Base-by-base conservation (phyloP, 768 basidiomycete genomes). In the Mycena rosella region DNA sequence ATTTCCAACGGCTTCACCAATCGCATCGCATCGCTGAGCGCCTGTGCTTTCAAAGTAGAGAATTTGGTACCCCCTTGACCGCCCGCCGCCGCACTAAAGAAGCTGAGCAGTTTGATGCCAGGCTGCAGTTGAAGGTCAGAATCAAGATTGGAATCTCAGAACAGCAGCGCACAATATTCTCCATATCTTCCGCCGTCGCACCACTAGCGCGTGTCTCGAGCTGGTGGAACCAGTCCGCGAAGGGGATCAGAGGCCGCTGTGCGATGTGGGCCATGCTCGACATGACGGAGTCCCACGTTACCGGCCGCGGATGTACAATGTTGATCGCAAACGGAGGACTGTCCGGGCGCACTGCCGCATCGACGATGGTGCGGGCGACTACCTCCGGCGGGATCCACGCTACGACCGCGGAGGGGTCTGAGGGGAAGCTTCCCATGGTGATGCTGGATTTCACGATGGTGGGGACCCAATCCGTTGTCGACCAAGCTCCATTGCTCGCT, bases 221-320 rank as follows among this genome's bases (percentile, higher is more conserved):
- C 20, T 44, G 44, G 9, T 48, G 51, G 36, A 80, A 67, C 79
- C 80, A 81, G n/a, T 76, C 74, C 13, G 60, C 49, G 29, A 78
- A 72, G 7, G 74, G 57, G 10, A 78, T 29, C 18, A 77, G 60
- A 4, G 66, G 55, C 11, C 78, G 67, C 27, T 45, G 60, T 18
- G 75, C 55, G 0, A 70, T 69, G 20, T 68, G 69, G 38, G 69
- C 68, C 20, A 81, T 60, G 29, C 54, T 59, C 20, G 64, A 29
- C 27, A 81, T 71, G 15, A 80, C 40, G 14, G 56, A 56, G 18
- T 54, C 52, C 75, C 80, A n/a, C n/a, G n/a, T n/a, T n/a, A n/a
- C n/a, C n/a, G n/a, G n/a, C n/a, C n/a, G n/a, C n/a, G n/a, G n/a
- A 83, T 44, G 44, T 6, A 44, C 44, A 9, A 44, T 9, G 20